A percentile compares a stretch with the other conserved stretches of the same genome.
phyloP scores from a whole-genome alignment of 371 early-diverging fungal genomes.

The Quaeritorhiza haematococci region DNA sequence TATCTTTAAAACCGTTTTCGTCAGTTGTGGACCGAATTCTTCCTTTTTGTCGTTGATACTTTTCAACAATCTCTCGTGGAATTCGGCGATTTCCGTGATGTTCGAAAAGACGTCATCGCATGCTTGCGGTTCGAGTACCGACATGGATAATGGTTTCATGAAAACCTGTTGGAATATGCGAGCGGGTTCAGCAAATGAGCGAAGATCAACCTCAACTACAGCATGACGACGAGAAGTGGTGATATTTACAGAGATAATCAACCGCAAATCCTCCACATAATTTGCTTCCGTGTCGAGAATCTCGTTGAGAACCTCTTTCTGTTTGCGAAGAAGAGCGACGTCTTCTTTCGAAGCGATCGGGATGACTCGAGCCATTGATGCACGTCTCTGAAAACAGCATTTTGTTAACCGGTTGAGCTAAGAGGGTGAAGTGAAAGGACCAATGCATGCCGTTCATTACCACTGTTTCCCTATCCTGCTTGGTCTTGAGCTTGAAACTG shows the following conservation, averaged over 20 bases:
- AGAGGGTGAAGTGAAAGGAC: background rate
- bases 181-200: background rate
- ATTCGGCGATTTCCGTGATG: conserved; percentile 18
- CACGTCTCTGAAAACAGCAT: background rate
- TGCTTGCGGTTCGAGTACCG: conserved; percentile 1
- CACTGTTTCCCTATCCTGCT: background rate
- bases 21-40: background rate
- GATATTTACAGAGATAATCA: conserved; percentile 14
- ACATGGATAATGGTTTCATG: conserved; percentile 9
- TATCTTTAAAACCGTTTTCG: background rate
- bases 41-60: conserved; percentile 8
- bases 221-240: background rate
- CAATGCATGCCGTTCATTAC: background rate
- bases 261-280: conserved; percentile 30
- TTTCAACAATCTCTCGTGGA: conserved; percentile 22
- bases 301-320: conserved; percentile 34
- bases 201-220: background rate
- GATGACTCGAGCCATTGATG: too few species aligned
- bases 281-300: conserved; percentile 34
- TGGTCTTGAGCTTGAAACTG: conserved; percentile 9
- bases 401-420: conserved; percentile 1
- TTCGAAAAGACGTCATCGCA: conserved; percentile 33
- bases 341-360: too few species aligned
- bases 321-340: conserved; percentile 18
- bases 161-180: conserved; percentile 14